Percentiles rank a stretch among this genome's conserved stretches.
These are phyloP conservation scores for Penicillium pancosmium DNA, from an alignment of 495 filamentous ascomycete genomes.

Conservation along the genomic window DNA sequence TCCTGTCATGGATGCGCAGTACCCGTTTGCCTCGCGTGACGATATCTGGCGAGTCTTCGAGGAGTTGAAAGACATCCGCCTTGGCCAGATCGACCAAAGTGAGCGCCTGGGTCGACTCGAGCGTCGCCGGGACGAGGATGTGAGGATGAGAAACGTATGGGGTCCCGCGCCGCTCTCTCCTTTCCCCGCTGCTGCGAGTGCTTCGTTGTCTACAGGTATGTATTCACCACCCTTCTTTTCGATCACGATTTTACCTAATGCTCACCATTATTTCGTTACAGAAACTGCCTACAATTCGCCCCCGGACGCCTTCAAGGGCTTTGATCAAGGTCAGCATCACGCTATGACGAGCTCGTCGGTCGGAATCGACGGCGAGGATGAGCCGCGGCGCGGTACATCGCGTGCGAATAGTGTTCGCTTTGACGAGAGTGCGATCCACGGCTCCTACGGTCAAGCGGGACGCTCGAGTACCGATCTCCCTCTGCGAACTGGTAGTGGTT, in stretches of 20 bases:
- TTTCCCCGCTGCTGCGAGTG: slow-evolving; percentile 70
- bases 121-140: slow-evolving; percentile 80
- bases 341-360: slow-evolving; percentile 64
- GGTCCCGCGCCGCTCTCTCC: slow-evolving; percentile 64
- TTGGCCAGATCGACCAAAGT: slow-evolving; percentile 76
- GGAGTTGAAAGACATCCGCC: slow-evolving; percentile 81
- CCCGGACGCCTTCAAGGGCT: slow-evolving; percentile 77
- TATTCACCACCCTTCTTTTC: background rate
- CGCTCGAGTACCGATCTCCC: slow-evolving; percentile 80
- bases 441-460: slow-evolving; percentile 80
- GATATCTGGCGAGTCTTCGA: slow-evolving; percentile 87
- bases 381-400: slow-evolving; percentile 88
- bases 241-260: background rate
- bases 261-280: slow-evolving; percentile 31
- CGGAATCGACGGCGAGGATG: slow-evolving; percentile 84
- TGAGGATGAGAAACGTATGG: slow-evolving; percentile 83
- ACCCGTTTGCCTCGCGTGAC: slow-evolving; percentile 65
- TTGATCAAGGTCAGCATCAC: slow-evolving; percentile 77
- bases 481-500: slow-evolving; percentile 73
- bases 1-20: slow-evolving; percentile 64
- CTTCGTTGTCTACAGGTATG: slow-evolving; percentile 76
- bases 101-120: slow-evolving; percentile 80
- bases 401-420: slow-evolving; percentile 98
- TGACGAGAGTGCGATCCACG: slow-evolving; percentile 92
- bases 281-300: slow-evolving; percentile 74